Percentiles rank a stretch among this genome's conserved stretches.
These are phyloP conservation scores for Striga hermonthica DNA, from an alignment of 305 asterid species.

Conservation along the genomic window DNA sequence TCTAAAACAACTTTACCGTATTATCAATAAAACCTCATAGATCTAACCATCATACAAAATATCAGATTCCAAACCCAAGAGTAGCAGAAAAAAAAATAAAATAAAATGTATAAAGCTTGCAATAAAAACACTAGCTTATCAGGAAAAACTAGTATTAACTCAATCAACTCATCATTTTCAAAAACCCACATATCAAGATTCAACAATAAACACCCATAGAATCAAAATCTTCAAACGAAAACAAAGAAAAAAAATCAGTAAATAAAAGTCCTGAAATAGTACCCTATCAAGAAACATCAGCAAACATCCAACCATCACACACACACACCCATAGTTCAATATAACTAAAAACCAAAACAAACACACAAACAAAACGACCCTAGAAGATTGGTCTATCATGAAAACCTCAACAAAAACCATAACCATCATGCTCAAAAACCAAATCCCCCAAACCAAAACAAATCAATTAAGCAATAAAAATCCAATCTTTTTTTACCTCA, in stretches of 20 bases:
- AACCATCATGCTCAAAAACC: conserved; percentile 1
- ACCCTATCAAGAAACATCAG: neutral
- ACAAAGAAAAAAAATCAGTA: neutral
- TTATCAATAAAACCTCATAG: no score
- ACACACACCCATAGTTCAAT: neutral
- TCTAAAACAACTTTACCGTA: neutral
- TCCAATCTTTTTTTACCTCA: conserved; percentile 39
- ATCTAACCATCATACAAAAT: no score
- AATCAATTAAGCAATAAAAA: neutral
- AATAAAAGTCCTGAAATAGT: neutral
- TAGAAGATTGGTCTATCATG: neutral
- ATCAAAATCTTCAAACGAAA: conserved; percentile 20
- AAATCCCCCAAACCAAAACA: conserved; percentile 2
- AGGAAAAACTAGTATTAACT: no score
- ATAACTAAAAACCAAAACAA: neutral
- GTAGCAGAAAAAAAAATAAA: no score
- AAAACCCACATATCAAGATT: no score
- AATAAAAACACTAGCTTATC: no score
- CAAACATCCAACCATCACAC: neutral
- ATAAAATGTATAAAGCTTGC: no score
- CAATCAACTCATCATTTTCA: no score
- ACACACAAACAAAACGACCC: neutral
- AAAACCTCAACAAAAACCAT: neutral
- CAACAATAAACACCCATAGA: no score
- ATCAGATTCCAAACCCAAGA: no score